phyloP scores from a whole-genome alignment of 2,329 filamentous ascomycete species.

The Penicillium frequentans region DNA sequence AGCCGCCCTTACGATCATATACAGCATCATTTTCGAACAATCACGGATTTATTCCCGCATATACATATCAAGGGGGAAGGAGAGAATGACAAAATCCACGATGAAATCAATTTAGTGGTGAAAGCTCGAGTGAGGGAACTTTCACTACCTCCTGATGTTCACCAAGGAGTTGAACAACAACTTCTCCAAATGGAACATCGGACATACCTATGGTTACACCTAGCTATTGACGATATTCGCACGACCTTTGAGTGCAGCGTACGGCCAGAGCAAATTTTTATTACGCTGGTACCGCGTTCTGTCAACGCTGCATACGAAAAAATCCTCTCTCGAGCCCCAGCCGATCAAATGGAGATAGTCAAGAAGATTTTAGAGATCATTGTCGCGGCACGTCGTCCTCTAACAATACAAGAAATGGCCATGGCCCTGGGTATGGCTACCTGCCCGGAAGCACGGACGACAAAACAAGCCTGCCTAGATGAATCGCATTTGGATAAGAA shows the following conservation, averaged over 20 bases:
- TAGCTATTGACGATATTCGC: constrained; percentile 15
- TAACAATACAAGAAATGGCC: constrained; percentile 13
- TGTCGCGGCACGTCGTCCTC: constrained; percentile 13
- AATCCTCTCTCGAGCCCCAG: constrained; percentile 11
- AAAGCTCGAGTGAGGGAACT: constrained; percentile 11
- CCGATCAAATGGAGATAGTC: neutral
- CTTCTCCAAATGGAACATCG: constrained; percentile 19
- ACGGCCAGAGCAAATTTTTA: constrained; percentile 5
- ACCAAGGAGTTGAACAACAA: constrained; percentile 8
- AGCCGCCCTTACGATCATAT: constrained; percentile 20
- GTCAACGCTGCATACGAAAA: constrained; percentile 17
- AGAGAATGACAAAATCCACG: constrained; percentile 11
- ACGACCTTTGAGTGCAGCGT: constrained; percentile 7
- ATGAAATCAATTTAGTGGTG: constrained; percentile 16
- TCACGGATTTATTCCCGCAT: constrained; percentile 3
- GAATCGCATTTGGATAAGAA: neutral
- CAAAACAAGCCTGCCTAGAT: constrained; percentile 2
- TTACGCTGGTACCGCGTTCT: constrained; percentile 10
- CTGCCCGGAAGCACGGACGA: neutral
- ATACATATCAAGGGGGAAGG: constrained; percentile 14
- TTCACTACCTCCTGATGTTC: neutral
- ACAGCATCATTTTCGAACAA: constrained; percentile 1
- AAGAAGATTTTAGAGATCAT: constrained; percentile 14
- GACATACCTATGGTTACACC: constrained; percentile 23
- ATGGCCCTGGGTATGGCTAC: constrained; percentile 12